phyloP scores from a whole-genome alignment of 129 eudicot species.

The Gnaphalium uliginosum region DNA sequence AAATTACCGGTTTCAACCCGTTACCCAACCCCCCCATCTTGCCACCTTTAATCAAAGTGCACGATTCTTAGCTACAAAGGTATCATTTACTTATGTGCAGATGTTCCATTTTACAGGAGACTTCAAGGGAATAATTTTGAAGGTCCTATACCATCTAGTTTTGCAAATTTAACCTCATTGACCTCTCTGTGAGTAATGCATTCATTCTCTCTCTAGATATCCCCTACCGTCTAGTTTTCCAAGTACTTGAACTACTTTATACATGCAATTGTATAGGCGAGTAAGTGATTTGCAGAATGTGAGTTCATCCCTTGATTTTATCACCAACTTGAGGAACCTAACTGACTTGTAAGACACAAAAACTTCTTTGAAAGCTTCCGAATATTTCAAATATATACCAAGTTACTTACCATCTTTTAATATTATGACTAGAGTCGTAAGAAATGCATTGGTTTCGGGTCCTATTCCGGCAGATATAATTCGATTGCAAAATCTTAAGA shows the following conservation, averaged over 20 bases:
- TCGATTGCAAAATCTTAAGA: slow-evolving; percentile 37
- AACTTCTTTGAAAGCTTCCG: slow-evolving; percentile 13
- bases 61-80: not conserved
- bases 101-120: slow-evolving; percentile 46
- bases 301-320: slow-evolving; percentile 64
- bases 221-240: not conserved
- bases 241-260: slow-evolving; percentile 10
- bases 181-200: slow-evolving; percentile 45
- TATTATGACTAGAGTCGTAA: slow-evolving; percentile 40
- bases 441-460: slow-evolving; percentile 67
- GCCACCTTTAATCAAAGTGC: not conserved
- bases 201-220: slow-evolving; percentile 7
- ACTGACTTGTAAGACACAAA: slow-evolving; percentile 55
- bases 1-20: not conserved
- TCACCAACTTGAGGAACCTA: slow-evolving; percentile 51
- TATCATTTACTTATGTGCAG: slow-evolving; percentile 14
- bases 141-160: slow-evolving; percentile 70
- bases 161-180: slow-evolving; percentile 58
- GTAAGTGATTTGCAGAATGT: slow-evolving; percentile 72
- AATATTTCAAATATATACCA: not conserved
- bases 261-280: slow-evolving; percentile 51
- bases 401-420: slow-evolving; percentile 20
- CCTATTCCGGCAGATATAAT: slow-evolving; percentile 48
- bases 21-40: slow-evolving; percentile 1
- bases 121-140: slow-evolving; percentile 68